Percentiles rank a stretch among this genome's conserved stretches.
phyloP scores from a whole-genome alignment of 768 basidiomycete genomes.

The Termitomyces sp. region DNA sequence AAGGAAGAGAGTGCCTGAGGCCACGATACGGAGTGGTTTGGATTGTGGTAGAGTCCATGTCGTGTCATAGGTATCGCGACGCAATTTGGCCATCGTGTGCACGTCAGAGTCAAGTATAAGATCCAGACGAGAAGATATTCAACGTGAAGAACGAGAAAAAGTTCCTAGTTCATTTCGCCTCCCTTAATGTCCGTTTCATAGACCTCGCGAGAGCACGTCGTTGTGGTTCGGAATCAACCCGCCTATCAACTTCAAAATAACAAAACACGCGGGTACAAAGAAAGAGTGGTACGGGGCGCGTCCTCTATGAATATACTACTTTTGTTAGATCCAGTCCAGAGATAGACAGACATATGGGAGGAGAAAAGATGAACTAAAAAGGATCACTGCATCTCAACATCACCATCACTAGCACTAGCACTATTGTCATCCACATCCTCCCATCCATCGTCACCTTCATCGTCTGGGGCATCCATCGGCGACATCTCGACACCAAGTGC shows the following conservation, averaged over 20 bases:
- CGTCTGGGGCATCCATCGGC: slow-evolving; percentile 49
- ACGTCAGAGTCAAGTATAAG: slow-evolving; percentile 6
- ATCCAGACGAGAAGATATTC: background rate
- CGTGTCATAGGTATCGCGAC: slow-evolving; percentile 34
- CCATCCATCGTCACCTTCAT: slow-evolving; percentile 46
- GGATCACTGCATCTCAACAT: slow-evolving; percentile 50
- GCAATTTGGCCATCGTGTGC: slow-evolving; percentile 37
- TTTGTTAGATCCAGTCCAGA: slow-evolving; percentile 13
- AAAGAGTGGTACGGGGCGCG: background rate
- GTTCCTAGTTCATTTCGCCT: slow-evolving; percentile 13
- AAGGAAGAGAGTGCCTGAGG: slow-evolving; percentile 75
- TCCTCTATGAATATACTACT: slow-evolving; percentile 20
- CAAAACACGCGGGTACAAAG: background rate
- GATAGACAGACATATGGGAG: background rate
- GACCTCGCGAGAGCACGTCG: background rate
- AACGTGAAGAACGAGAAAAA: background rate
- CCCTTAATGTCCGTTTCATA: slow-evolving; percentile 2
- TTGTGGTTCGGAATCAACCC: slow-evolving; percentile 3
- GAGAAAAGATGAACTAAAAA: background rate
- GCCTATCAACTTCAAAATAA: background rate
- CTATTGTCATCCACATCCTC: slow-evolving; percentile 58
- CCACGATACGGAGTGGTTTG: slow-evolving; percentile 64
- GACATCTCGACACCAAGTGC: slow-evolving; percentile 60
- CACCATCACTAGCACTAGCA: slow-evolving; percentile 49
- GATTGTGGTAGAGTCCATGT: slow-evolving; percentile 17